Evolutionary conservation across 2,329 filamentous ascomycete species (phyloP), one percentile per base, ranked within the genome.

Genomic region (Diplodia seriata): DNA sequence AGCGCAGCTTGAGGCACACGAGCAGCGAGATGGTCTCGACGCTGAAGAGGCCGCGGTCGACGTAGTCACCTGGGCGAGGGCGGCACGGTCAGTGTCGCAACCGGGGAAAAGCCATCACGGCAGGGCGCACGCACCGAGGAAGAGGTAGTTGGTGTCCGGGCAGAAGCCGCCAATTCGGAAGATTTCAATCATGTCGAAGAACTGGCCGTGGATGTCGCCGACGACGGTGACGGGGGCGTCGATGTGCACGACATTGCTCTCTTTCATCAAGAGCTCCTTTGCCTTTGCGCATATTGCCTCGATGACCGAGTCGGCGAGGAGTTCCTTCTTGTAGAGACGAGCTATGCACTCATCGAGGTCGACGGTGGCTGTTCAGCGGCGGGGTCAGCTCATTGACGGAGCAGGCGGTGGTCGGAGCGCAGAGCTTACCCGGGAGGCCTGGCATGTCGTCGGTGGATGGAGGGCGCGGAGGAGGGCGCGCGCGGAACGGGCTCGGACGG

Each of bases 251-350:
- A 99, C 95, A 82, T 99, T 99, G 87, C 94, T 98, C 88, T 99
- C 95, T 78, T 96, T 94, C 95, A 99, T 99, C 73, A 99, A 87
- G 74, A 99, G 86, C 84, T 99, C 95, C 79, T 99, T 99, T 26
- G 96, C 95, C 81, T 99, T 99, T 80, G 95, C 94, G 84, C 95
- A 99, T 88, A 99, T 94, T 76, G 95, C 95, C 83, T 99, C 95
- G 81, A 99, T 94, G 72, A 99, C 94, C 51, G 94, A 97, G 82
- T 99, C 95, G 75, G 95, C 94, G 69, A 99, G 88, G 69, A 99
- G 88, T 80, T 98, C 95, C 80, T 97, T 97, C 78, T 95, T 94
- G 83, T 98, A 98, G 66, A 99, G 88, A 73, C 94, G 91, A 78
- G 92, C 89, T 82, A 99, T 98, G 83, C 95, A 99, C 87, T 98